phyloP scores from a whole-genome alignment of 768 basidiomycete genomes.

The Tylopilus felleus region DNA sequence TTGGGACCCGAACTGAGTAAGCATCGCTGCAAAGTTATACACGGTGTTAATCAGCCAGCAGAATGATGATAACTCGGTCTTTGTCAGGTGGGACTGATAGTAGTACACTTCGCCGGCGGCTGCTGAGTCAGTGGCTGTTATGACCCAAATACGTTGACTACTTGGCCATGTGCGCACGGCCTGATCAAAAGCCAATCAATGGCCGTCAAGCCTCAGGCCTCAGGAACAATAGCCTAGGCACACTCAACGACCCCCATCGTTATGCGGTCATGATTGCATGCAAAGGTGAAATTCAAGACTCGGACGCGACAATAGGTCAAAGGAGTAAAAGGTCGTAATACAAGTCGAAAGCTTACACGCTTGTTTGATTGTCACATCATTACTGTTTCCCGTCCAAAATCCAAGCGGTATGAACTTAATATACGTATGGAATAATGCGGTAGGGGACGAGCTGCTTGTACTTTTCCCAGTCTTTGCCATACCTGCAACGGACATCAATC shows the following conservation, averaged over 20 bases:
- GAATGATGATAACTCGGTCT: not conserved
- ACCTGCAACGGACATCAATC: constrained; percentile 43
- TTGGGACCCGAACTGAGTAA: not conserved
- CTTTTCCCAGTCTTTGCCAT: constrained; percentile 90
- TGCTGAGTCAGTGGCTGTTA: not conserved
- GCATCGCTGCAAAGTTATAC: not conserved
- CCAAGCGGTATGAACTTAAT: constrained; percentile 35
- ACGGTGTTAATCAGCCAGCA: not conserved
- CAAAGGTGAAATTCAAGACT: not conserved
- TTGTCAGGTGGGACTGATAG: not conserved
- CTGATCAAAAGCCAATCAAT: not conserved
- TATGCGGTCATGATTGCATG: too few species aligned
- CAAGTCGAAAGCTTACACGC: not conserved
- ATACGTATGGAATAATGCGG: constrained; percentile 82
- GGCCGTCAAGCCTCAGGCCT: too few species aligned
- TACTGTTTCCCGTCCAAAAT: not conserved
- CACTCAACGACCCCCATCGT: too few species aligned
- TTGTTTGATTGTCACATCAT: not conserved
- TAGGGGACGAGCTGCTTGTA: constrained; percentile 86
- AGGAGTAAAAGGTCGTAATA: not conserved
- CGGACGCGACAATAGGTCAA: not conserved
- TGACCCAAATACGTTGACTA: too few species aligned
- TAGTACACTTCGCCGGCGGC: too few species aligned
- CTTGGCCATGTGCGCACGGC: too few species aligned
- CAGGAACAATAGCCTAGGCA: too few species aligned